Base-by-base conservation (phyloP, 768 basidiomycete genomes). In the Phaffia australis region DNA sequence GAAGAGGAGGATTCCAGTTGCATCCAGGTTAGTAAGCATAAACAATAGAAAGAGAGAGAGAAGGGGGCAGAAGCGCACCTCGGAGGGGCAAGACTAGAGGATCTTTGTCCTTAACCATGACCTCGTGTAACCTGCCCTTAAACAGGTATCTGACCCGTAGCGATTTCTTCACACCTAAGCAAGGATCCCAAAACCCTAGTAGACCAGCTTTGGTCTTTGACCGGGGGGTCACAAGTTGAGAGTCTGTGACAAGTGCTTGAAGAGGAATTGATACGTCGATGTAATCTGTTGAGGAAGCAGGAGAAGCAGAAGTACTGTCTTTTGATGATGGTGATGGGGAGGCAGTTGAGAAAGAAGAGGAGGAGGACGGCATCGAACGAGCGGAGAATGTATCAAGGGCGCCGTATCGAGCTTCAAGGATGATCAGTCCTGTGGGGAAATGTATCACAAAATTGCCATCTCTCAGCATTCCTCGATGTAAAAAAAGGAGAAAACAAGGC, bases 151-250 rank as follows among this genome's bases (percentile, higher is more conserved):
- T 42, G 35, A 42, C 35, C 35, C 35, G 35, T 42, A 42, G 35
- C 35, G 11, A 42, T 42, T 93, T 92, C 57, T 81, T 76, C 63
- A 81, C 79, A n/a, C 83, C 83, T 18, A 87, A 85, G 21, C 85
- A 84, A 64, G 88, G 87, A 77, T 94, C 90, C 73, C 83, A 85
- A 79, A 95, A 91, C n/a, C 90, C 90, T 72, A 88, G 85, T 50
- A 94, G 79, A 30, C 83, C 82, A 66, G 84, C 87, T 81, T 93
- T 94, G 56, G 83, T 79, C 71, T 85, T 80, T 56, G 84, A 85
- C 60, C 84, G 83, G 51, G 89, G 83, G 69, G 93, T 85, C 73
- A 84, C 82, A 60, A 95, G 73, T 73, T 89, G 88, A 49, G 86
- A 86, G 70, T 85, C 82, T 71, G 83, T 81, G 59, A 94, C 87